Evolutionary conservation across 2,329 filamentous ascomycete genomes (phyloP).

Genomic region (Venturia aucupariae): DNA sequence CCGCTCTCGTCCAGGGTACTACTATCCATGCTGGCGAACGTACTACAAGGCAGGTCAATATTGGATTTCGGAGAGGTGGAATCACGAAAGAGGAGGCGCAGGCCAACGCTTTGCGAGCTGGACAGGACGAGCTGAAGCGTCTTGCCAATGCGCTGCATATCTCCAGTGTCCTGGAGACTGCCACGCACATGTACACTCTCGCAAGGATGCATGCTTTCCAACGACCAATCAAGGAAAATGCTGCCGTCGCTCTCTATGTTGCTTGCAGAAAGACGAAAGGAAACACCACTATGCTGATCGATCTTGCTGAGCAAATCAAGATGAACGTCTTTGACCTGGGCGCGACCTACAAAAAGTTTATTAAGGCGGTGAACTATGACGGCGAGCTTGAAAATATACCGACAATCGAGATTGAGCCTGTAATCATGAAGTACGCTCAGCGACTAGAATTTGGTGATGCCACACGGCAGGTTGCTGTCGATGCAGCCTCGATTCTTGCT

Average conservation of each 20-base stretch:
- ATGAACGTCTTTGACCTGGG: slow-evolving; percentile 91
- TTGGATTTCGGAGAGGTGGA: slow-evolving; percentile 38
- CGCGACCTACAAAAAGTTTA: slow-evolving; percentile 76
- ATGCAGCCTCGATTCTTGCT: slow-evolving; percentile 77
- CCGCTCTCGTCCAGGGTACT: slow-evolving; percentile 82
- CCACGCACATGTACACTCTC: slow-evolving; percentile 3
- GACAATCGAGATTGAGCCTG: slow-evolving; percentile 69
- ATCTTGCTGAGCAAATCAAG: slow-evolving; percentile 72
- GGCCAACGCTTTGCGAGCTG: slow-evolving; percentile 39
- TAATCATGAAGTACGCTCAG: slow-evolving; percentile 83
- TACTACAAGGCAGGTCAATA: slow-evolving; percentile 54
- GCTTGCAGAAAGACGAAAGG: slow-evolving; percentile 71
- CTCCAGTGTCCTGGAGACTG: not conserved
- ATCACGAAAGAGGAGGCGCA: slow-evolving; percentile 48
- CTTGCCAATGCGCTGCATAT: slow-evolving; percentile 15
- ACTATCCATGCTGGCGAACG: slow-evolving; percentile 81
- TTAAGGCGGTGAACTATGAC: slow-evolving; percentile 57
- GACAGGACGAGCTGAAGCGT: slow-evolving; percentile 43
- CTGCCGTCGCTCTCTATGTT: slow-evolving; percentile 84
- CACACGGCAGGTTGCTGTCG: slow-evolving; percentile 75
- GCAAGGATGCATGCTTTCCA: slow-evolving; percentile 14
- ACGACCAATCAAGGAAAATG: slow-evolving; percentile 24
- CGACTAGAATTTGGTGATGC: slow-evolving; percentile 83
- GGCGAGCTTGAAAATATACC: slow-evolving; percentile 40
- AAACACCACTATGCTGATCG: slow-evolving; percentile 87